Base-by-base conservation (phyloP, 805 yeast genomes). In the Starmerella floris region DNA sequence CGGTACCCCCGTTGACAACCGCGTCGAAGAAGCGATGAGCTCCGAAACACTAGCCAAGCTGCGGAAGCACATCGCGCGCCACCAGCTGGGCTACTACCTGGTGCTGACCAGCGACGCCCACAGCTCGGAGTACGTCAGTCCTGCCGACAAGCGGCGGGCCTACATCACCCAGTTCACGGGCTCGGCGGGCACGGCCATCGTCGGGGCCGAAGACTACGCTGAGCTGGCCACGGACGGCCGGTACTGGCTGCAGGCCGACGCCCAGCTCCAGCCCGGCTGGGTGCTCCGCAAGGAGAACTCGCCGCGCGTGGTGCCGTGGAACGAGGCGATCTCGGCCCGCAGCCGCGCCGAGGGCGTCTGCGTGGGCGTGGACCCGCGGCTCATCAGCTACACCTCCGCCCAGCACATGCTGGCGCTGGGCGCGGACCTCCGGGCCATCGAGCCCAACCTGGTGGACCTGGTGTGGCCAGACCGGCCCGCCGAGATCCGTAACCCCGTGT, bases 81-180 rank as follows among this genome's bases (percentile, higher is more conserved):
- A 74, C 43, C 74, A 72, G 28, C 58, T 88, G 30, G 83, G 79
- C 10, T 77, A 83, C 27, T 88, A 91, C 59, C 67, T 76, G 23
- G 73, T 83, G 9, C 84, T 88, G 19, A 77, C 93, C 32, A 95
- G 84, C 58, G 98, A 88, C 58, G 94, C 83, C 53, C 98, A 88
- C 60, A 88, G 81, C 60, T 76, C 87, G 23, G 98, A 88, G 63
- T 87, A 87, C 54, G 88, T 88, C 6, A 72, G 91, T 0, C 64
- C 70, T 1, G 74, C 79, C 13, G 97, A 88, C 59, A 83, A 79
- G 57, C 73, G 95, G 52, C 69, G 96, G 44, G 79, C 74, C 42
- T 88, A 70, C 54, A 79, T 88, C 23, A 72, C 87, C 5, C 96
- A 68, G 0, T 88, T 88, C 63, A 79, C 88, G 11, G 98, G 97